Conservation (phyloP, 441 rosid species). For the Dalechampia spathulata region DNA sequence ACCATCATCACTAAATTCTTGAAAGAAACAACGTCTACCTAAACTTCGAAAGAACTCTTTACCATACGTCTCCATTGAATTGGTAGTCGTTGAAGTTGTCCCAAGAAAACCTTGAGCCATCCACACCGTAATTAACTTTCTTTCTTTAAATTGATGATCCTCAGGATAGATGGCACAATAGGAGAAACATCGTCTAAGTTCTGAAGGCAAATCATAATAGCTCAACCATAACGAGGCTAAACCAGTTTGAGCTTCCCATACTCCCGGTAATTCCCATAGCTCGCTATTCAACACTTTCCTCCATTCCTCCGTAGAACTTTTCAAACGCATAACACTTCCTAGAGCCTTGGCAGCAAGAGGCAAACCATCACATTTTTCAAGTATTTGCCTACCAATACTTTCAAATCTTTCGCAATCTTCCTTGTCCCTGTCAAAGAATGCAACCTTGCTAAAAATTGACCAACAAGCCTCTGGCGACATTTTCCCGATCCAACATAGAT, state of each 20-base stretch:
- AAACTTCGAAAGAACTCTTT: not conserved
- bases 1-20: not conserved
- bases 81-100: not conserved
- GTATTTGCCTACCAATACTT: not conserved
- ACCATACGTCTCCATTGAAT: not conserved
- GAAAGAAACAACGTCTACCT: not conserved
- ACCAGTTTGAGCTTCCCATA: not conserved
- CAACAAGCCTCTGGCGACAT: not conserved
- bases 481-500: not conserved
- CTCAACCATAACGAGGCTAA: not conserved
- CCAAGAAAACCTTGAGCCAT: conserved; percentile 5
- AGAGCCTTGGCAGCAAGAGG: conserved; percentile 7
- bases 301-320: not conserved
- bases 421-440: not conserved
- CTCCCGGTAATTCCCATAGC: conserved; percentile 7
- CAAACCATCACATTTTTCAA: not conserved
- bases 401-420: not conserved
- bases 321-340: not conserved
- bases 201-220: not conserved
- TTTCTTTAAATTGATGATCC: not conserved
- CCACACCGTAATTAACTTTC: not conserved
- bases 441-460: not conserved
- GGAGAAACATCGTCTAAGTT: not conserved
- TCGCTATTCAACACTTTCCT: not conserved
- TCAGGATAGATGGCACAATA: not conserved